Base-by-base conservation (phyloP, 352 stramenopile species). In the Blastocystis sp. region DNA sequence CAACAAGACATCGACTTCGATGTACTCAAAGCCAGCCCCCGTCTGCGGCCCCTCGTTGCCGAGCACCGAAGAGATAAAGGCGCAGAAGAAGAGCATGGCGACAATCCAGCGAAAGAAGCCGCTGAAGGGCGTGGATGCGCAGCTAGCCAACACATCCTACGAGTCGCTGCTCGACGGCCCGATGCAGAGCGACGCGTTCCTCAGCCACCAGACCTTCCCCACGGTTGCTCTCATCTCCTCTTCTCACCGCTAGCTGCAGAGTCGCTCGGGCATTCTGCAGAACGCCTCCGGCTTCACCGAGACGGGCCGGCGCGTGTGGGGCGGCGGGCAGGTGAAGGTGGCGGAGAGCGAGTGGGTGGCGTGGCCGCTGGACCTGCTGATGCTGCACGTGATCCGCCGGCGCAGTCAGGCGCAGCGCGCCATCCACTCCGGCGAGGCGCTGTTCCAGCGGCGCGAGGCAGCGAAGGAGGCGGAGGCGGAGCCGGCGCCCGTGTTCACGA, bases 261-360 rank as follows among this genome's bases (percentile, higher is more conserved):
- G 69, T 52, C 14, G 6, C 48, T 45, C 19, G 7, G 76, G 76
- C 19, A 87, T 87, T 24, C n/a, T 57, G 19, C 76, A 87, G 24
- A 87, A 87, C 48, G 10, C 76, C 19, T 76, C 48, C 14, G 76
- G 76, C 7, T 79, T 21, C 48, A 87, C 60, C 11, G 60, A 11
- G 28, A 70, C 60, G 28, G 76, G 76, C 24, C 40, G 42, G 17
- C 76, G 76, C 34, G 76, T 87, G 63, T 87, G 76, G 76, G 76
- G 76, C n/a, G 76, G 76, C 4, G 76, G 76, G 9, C 61, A 69
- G 19, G 76, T 87, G 45, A 76, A 87, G 76, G n/a, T 76, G n/a
- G 57, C 54, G 3, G 17, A 48, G 60, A 71, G 45, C 24, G 60
- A 70, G 48, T 87, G 76, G 76, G n/a, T 76, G 24, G 10, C 63